Percentiles rank a stretch among this genome's conserved stretches.
These are phyloP conservation scores for Knoxia roxburghii DNA, from an alignment of 257 asterid genomes.

Conservation along the genomic window DNA sequence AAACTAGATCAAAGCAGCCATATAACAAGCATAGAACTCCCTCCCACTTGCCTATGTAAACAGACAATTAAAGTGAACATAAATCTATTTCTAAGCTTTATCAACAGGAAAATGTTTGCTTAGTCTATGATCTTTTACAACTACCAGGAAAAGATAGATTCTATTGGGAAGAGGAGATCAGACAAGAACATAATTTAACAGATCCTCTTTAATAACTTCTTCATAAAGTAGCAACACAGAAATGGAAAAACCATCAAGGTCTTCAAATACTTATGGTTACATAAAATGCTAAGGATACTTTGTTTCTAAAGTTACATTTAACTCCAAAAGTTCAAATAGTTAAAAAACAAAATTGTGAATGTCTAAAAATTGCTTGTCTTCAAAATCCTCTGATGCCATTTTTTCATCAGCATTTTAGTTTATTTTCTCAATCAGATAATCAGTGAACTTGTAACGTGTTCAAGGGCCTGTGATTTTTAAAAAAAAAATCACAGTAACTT, in stretches of 20 bases:
- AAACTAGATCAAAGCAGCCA: not conserved
- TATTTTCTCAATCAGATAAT: not conserved
- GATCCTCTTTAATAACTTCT: not conserved
- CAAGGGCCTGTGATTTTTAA: no score
- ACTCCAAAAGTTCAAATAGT: not conserved
- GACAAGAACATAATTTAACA: not conserved
- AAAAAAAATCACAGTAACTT: no score
- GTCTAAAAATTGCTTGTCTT: not conserved
- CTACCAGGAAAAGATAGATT: not conserved
- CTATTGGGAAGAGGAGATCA: not conserved
- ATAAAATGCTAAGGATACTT: no score
- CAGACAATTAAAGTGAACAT: not conserved
- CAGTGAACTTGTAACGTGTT: no score
- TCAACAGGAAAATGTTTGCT: not conserved
- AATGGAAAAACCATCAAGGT: not conserved
- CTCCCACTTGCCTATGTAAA: not conserved
- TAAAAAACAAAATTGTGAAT: not conserved
- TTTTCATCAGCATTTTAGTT: not conserved
- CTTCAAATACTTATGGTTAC: not conserved
- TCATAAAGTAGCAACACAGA: not conserved
- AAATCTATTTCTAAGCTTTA: not conserved
- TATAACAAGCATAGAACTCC: not conserved
- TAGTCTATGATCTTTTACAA: not conserved
- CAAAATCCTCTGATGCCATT: not conserved
- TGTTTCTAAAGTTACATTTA: no score